Percentiles rank a stretch among this genome's conserved stretches.
Evolutionary conservation across 495 filamentous ascomycete genomes (phyloP).

Genomic region (Trichoderma gamsii): DNA sequence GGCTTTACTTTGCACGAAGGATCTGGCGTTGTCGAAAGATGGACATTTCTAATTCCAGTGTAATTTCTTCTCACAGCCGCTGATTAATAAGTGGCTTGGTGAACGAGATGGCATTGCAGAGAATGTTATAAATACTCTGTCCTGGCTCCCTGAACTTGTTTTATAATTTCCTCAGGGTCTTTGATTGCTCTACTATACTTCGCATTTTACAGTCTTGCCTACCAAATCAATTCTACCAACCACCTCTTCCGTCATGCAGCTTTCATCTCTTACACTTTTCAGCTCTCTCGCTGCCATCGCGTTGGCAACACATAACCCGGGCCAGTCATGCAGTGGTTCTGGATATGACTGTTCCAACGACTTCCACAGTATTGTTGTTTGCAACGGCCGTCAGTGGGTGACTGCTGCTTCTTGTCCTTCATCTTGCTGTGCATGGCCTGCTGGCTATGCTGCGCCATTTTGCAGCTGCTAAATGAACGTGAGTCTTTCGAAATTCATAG

Average conservation of each 20-base stretch:
- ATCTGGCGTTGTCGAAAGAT: neutral
- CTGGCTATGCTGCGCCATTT: neutral
- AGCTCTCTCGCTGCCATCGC: neutral
- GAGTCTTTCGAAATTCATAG: too few relatives aligned
- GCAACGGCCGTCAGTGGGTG: neutral
- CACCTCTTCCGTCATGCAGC: neutral
- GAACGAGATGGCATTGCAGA: neutral
- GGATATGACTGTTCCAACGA: neutral
- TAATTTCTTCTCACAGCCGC: neutral
- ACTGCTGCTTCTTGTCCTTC: neutral
- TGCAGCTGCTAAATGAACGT: neutral
- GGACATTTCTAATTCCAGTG: neutral
- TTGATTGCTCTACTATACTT: neutral
- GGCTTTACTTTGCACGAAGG: neutral
- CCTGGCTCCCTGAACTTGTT: too few relatives aligned
- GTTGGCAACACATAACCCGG: neutral
- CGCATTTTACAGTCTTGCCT: neutral
- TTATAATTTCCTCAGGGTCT: too few relatives aligned
- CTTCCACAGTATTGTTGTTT: neutral
- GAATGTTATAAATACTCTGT: neutral
- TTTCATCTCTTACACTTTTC: neutral
- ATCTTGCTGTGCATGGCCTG: neutral
- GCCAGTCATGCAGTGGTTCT: neutral
- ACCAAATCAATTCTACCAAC: neutral
- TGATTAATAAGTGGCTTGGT: neutral